Evolutionary conservation across 441 rosid species (phyloP), one percentile per base, ranked within the genome.

Genomic region (Manihot esculenta): DNA sequence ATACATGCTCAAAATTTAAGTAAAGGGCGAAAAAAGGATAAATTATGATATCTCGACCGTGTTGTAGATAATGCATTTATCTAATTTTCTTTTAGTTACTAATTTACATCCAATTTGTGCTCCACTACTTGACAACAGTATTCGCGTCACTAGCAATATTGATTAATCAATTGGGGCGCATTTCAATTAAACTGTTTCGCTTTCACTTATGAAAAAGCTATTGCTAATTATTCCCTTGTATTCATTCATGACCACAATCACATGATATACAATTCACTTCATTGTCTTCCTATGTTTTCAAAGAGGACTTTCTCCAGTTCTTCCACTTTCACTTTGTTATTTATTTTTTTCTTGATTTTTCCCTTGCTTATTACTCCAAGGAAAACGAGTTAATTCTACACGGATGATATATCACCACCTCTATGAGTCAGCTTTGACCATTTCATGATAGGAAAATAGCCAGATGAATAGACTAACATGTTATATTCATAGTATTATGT

Each of bases 231-330:
- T 66, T 69, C 56, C 26, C 38, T 57, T 10, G 21, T 50, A 18
- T 30, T 20, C 49, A 70, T 60, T 58, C 57, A 47, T n/a, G 7
- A 27, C 3, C 26, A 30, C 6, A 27, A 59, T 13, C 33, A 35
- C n/a, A n/a, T 26, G 45, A 44, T 0, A 30, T 30, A 2, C 5
- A 51, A 21, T 51, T 54, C 7, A 0, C 30, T n/a, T 47, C 11
- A 7, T 55, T 27, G 51, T 11, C 42, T 24, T 6, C 20, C n/a
- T 64, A 47, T 64, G 13, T 64, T 64, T 18, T 48, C 70, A 65
- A 65, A 10, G 44, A 5, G 42, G 10, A n/a, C 18, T n/a, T 45
- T 45, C 62, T 58, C 1, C 10, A 5, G 3, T 30, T 30, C 33
- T 30, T 30, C 33, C 33, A 30, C 33, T 30, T 30, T 30, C 33